Percentiles rank a stretch among this genome's conserved stretches.
phyloP scores from a whole-genome alignment of 768 basidiomycete species.

The Pluteus cervinus region DNA sequence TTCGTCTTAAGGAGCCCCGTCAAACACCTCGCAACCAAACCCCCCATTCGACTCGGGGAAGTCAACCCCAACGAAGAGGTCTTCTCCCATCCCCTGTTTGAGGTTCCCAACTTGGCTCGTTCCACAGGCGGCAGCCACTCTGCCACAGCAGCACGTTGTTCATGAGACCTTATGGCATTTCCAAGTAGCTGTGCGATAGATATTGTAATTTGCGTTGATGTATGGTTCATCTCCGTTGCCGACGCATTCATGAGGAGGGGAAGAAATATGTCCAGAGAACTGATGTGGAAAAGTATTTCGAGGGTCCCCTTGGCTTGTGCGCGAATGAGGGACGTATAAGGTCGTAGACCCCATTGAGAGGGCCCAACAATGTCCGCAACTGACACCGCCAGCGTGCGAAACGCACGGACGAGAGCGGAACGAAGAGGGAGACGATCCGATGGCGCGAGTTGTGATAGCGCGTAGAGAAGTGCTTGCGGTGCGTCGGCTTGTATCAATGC shows the following conservation, averaged over 20 bases:
- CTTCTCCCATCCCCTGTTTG: constrained; percentile 74
- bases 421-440: constrained; percentile 34
- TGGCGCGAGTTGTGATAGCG: constrained; percentile 44
- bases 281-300: constrained; percentile 58
- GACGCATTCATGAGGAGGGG: constrained; percentile 50
- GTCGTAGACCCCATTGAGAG: constrained; percentile 56
- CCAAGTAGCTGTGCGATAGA: constrained; percentile 58
- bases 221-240: too few species aligned
- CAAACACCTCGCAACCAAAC: constrained; percentile 55
- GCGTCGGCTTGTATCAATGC: constrained; percentile 54
- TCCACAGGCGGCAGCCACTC: constrained; percentile 62
- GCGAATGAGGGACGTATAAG: constrained; percentile 34
- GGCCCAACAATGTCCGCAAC: constrained; percentile 68
- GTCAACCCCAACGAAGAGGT: constrained; percentile 31
- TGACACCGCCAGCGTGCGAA: constrained; percentile 52
- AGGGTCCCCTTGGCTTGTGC: constrained; percentile 52
- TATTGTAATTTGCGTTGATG: background rate
- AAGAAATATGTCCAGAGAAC: constrained; percentile 60
- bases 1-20: constrained; percentile 39
- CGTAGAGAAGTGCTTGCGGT: constrained; percentile 53
- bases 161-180: constrained; percentile 38
- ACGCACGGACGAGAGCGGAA: constrained; percentile 55
- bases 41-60: constrained; percentile 38
- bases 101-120: constrained; percentile 46
- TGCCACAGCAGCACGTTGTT: constrained; percentile 44